Base-by-base conservation (phyloP, 164 flowering plant species). In the Euptelea pleiosperma region DNA sequence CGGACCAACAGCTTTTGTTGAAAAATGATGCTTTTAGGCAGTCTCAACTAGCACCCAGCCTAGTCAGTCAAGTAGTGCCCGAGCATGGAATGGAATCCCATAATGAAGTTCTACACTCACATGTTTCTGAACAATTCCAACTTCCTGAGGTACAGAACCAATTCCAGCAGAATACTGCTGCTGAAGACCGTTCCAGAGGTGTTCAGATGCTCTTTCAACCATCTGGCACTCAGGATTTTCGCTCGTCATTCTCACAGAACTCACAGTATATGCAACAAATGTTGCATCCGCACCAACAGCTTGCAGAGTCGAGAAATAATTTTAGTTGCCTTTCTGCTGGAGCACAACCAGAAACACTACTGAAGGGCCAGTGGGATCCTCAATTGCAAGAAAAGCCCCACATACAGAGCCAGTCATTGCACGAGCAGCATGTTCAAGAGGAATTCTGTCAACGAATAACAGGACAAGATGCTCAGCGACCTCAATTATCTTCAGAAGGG, bases 381-480 rank as follows among this genome's bases (percentile, higher is more conserved):
- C 79, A 74, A 51, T 60, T 75, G 18, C 82, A 73, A 31, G 86
- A 80, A n/a, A 55, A 66, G 43, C 52, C 75, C 55, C 71, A 66
- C 15, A 39, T 61, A 41, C 37, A 62, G 2, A 79, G 73, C 15
- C 75, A 59, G 57, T 58, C 76, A 39, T 67, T 77, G 47, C 63
- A 64, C 63, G 89, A 87, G 50, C 84, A 81, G 63, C 75, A 75
- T 67, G 64, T 89, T 34, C 89, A 85, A 46, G 86, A 81, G 63
- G 89, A 85, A 36, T 83, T 82, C 55, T 74, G 48, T 36, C 89
- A 84, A 48, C 69, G 91, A 59, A 69, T 83, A 60, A 64, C 65
- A 33, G 83, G 74, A 48, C 79, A 69, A 45, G 91, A 81, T 79
- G 96, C 95, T 65, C 89, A 81, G 62, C 60, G 70, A 41, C 84